These are phyloP conservation scores for Ophiosphaerella korrae DNA, from an alignment of 2,329 filamentous ascomycete species.

Conservation along the genomic window DNA sequence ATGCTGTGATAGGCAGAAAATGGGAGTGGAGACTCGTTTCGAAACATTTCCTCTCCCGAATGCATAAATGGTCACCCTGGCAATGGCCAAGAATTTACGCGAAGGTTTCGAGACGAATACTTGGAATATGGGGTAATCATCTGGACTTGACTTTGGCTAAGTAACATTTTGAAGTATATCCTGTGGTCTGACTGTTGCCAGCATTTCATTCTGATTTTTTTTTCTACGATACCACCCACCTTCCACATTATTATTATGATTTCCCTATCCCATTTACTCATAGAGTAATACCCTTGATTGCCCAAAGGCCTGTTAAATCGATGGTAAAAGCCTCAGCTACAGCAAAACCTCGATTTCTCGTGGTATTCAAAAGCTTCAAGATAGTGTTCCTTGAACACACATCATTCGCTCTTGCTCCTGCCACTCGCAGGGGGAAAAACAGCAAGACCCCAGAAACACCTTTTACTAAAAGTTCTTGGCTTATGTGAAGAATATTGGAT, in stretches of 20 bases:
- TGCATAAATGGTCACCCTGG: background rate
- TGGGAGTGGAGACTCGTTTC: slow-evolving; percentile 6
- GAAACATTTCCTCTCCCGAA: slow-evolving; percentile 7
- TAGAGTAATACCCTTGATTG: background rate
- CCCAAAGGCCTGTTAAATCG: slow-evolving; percentile 23
- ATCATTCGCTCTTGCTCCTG: slow-evolving; percentile 26
- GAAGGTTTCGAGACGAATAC: slow-evolving; percentile 13
- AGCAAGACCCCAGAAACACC: slow-evolving; percentile 27
- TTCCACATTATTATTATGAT: no score
- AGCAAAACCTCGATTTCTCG: slow-evolving; percentile 20
- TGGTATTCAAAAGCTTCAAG: slow-evolving; percentile 14
- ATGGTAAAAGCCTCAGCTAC: slow-evolving; percentile 20
- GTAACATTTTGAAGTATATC: no score
- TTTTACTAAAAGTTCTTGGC: slow-evolving; percentile 16
- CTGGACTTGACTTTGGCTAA: background rate
- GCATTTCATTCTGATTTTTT: no score
- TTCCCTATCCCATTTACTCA: background rate
- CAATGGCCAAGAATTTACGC: slow-evolving; percentile 1
- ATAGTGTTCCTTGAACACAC: slow-evolving; percentile 9
- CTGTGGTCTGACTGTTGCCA: no score
- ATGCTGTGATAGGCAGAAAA: background rate
- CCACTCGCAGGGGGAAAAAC: slow-evolving; percentile 36
- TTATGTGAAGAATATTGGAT: slow-evolving; percentile 22
- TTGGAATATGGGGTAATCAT: slow-evolving; percentile 15
- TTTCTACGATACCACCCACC: background rate